Percentiles rank a stretch among this genome's conserved stretches.
phyloP scores from a whole-genome alignment of 2,329 filamentous ascomycete species.

The Colletotrichum sublineola region DNA sequence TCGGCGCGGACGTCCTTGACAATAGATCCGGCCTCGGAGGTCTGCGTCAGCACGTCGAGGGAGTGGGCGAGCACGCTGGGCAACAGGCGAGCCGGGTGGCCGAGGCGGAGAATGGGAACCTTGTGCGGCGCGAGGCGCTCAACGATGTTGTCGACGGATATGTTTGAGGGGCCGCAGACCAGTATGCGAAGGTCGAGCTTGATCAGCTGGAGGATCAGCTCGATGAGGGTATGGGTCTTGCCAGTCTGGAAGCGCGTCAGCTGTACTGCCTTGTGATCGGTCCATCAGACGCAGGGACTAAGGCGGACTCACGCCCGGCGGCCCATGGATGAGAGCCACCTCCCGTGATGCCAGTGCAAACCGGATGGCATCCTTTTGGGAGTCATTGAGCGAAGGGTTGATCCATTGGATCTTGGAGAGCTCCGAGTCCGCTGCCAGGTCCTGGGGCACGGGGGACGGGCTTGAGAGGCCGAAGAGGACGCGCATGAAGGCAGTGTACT shows the following conservation, averaged over 20 bases:
- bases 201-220: constrained; percentile 92
- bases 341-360: constrained; percentile 88
- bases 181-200: constrained; percentile 80
- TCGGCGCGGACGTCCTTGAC: constrained; percentile 91
- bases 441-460: constrained; percentile 61
- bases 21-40: constrained; percentile 89
- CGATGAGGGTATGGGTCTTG: constrained; percentile 96
- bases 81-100: constrained; percentile 90
- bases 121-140: constrained; percentile 89
- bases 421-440: constrained; percentile 57
- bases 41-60: constrained; percentile 89
- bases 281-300: background rate
- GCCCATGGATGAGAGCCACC: constrained; percentile 92
- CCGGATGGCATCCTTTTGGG: constrained; percentile 77
- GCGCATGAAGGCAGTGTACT: constrained; percentile 71
- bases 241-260: constrained; percentile 72
- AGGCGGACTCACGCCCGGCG: constrained; percentile 75
- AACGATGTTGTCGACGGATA: constrained; percentile 98
- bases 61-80: constrained; percentile 91
- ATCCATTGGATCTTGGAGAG: constrained; percentile 68
- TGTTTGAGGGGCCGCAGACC: constrained; percentile 97
- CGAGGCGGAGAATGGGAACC: constrained; percentile 88
- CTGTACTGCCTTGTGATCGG: background rate
- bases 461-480: constrained; percentile 72
- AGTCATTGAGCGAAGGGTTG: constrained; percentile 73